Evolutionary conservation across 1,284 basidiomycete genomes (phyloP).

Genomic region (Naganishia sp.): DNA sequence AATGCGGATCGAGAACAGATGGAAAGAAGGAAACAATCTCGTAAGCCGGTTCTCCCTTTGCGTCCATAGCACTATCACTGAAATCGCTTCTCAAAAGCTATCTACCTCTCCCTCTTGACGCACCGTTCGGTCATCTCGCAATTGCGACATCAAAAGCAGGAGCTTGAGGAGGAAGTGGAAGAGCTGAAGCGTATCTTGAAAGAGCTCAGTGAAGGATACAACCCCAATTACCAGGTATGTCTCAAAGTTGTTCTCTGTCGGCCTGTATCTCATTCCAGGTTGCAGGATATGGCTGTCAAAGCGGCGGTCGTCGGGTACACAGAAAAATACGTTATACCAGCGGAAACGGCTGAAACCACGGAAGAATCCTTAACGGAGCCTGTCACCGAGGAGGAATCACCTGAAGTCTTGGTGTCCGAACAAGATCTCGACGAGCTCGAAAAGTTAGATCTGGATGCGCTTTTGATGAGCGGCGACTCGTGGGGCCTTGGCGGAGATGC

Average conservation of each 20-base stretch:
- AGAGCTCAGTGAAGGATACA: conserved; percentile 80
- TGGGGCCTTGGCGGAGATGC: conserved; percentile 36
- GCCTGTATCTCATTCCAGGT: conserved; percentile 42
- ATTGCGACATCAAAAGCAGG: conserved; percentile 69
- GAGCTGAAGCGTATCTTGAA: conserved; percentile 82
- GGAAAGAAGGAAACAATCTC: conserved; percentile 79
- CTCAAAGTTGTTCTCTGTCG: no score
- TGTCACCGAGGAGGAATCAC: conserved; percentile 40
- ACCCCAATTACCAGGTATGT: conserved; percentile 77
- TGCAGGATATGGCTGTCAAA: conserved; percentile 92
- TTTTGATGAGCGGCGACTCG: conserved; percentile 74
- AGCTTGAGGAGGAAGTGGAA: conserved; percentile 71
- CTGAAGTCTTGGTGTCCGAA: conserved; percentile 42
- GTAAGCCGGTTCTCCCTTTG: conserved; percentile 57
- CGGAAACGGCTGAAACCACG: conserved; percentile 37
- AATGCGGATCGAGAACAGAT: conserved; percentile 54
- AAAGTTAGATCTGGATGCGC: conserved; percentile 68
- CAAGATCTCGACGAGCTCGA: conserved; percentile 68
- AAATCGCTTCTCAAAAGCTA: conserved; percentile 58
- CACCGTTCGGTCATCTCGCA: conserved; percentile 76
- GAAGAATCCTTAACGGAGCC: conserved; percentile 47
- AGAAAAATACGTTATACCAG: conserved; percentile 62
- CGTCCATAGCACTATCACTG: neutral
- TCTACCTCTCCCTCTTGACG: conserved; percentile 73
- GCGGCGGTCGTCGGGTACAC: conserved; percentile 95